These are phyloP conservation scores for Taphrina betulina DNA, from an alignment of 1,139 yeast species.

Conservation along the genomic window DNA sequence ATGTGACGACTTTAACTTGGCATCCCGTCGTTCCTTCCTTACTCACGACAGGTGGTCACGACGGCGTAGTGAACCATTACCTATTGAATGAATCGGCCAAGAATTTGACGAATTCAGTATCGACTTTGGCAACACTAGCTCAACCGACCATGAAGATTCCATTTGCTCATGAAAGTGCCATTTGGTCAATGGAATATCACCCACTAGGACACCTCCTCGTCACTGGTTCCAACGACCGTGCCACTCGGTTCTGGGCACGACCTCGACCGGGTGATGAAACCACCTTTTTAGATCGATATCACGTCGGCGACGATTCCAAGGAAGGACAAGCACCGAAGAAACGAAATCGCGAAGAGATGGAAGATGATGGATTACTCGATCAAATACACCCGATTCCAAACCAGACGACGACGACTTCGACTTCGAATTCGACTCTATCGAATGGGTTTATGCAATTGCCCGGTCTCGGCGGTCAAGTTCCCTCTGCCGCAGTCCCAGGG, in stretches of 20 bases:
- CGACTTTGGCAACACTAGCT: constrained; percentile 34
- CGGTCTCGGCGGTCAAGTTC: constrained; percentile 19
- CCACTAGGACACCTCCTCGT: constrained; percentile 90
- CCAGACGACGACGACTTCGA: too few species aligned
- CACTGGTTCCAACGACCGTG: constrained; percentile 90
- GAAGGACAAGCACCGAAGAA: constrained; percentile 12
- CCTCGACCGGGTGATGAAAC: constrained; percentile 86
- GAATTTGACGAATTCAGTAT: constrained; percentile 32
- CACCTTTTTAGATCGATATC: constrained; percentile 78
- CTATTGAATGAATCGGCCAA: constrained; percentile 51
- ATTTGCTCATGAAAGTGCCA: constrained; percentile 90
- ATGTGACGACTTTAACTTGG: constrained; percentile 84
- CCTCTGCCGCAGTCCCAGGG: constrained; percentile 10
- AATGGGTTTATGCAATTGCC: constrained; percentile 1
- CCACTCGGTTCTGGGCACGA: constrained; percentile 93
- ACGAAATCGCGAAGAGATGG: constrained; percentile 21
- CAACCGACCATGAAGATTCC: constrained; percentile 57
- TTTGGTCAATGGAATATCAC: constrained; percentile 85
- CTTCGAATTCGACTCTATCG: background rate
- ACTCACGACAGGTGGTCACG: constrained; percentile 82
- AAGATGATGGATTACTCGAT: constrained; percentile 24
- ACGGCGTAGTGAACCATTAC: constrained; percentile 81
- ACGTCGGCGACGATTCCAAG: constrained; percentile 42
- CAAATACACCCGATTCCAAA: constrained; percentile 20
- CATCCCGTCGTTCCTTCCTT: constrained; percentile 83